These are phyloP conservation scores for Fusarium protoensiforme DNA, from an alignment of 2,329 filamentous ascomycete genomes.

Conservation along the genomic window DNA sequence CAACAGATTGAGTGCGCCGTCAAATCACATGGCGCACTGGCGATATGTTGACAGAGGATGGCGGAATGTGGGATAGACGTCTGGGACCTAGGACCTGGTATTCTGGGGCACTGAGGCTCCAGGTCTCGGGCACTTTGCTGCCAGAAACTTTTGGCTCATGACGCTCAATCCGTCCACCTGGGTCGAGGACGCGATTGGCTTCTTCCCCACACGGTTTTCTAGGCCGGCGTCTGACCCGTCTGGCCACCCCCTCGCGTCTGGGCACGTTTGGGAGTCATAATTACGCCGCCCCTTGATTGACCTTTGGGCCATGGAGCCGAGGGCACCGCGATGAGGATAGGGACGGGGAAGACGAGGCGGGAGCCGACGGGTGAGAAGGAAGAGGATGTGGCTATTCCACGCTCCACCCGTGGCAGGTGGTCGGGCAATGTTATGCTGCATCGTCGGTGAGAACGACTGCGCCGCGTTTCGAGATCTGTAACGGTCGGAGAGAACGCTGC, in stretches of 20 bases:
- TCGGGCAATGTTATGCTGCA: constrained; percentile 17
- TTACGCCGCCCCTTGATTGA: constrained; percentile 3
- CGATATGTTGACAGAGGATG: constrained; percentile 21
- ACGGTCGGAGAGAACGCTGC: constrained; percentile 27
- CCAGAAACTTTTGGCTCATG: constrained; percentile 33
- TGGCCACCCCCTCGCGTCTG: constrained; percentile 18
- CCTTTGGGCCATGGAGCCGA: not conserved
- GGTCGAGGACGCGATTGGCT: constrained; percentile 35
- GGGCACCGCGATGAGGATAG: not conserved
- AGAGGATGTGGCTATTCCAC: not conserved
- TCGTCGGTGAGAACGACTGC: constrained; percentile 29
- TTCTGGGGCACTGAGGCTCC: constrained; percentile 28
- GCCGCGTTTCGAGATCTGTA: constrained; percentile 26
- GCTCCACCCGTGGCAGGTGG: constrained; percentile 5
- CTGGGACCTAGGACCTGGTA: constrained; percentile 25
- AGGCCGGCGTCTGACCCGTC: constrained; percentile 10
- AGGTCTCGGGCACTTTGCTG: constrained; percentile 20
- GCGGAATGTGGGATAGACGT: constrained; percentile 34
- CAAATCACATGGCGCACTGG: constrained; percentile 34
- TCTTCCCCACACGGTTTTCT: constrained; percentile 35
- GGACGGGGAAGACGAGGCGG: constrained; percentile 4
- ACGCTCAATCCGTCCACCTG: constrained; percentile 37
- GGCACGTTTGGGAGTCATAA: constrained; percentile 7
- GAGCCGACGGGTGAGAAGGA: constrained; percentile 11
- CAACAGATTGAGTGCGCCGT: constrained; percentile 19